Evolutionary conservation across 208 protist species (phyloP).

Genomic region (Trichomonas vaginalis): DNA sequence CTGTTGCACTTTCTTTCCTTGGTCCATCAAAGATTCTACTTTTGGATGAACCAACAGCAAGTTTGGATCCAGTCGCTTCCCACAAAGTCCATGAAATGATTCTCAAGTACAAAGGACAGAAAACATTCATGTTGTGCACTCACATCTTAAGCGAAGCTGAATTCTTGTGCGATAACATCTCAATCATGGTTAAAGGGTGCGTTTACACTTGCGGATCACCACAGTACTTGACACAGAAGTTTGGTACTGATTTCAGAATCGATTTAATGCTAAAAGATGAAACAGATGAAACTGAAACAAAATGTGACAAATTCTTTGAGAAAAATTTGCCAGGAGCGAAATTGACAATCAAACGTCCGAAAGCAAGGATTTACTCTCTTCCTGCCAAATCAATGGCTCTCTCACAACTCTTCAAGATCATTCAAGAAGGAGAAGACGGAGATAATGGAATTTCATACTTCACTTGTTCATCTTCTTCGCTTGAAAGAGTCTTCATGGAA

Average conservation of each 20-base stretch:
- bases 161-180: not conserved
- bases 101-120: not conserved
- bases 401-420: not conserved
- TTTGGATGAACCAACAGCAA: not conserved
- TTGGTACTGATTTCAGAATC: not conserved
- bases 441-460: not conserved
- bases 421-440: not conserved
- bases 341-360: not conserved
- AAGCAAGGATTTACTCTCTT: constrained; percentile 7
- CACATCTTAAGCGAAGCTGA: not conserved
- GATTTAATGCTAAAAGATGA: not conserved
- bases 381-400: not conserved
- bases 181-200: not conserved
- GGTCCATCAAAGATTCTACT: not conserved
- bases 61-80: not conserved
- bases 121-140: not conserved
- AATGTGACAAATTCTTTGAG: not conserved
- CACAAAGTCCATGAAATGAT: not conserved
- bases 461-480: not conserved
- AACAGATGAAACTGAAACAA: not conserved
- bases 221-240: not conserved
- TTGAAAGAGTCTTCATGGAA: constrained; percentile 19
- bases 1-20: not conserved
- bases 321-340: not conserved
- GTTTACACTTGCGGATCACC: not conserved